These are phyloP conservation scores for Colletotrichum gigasporum DNA, from an alignment of 2,329 filamentous ascomycete genomes.

Conservation along the genomic window DNA sequence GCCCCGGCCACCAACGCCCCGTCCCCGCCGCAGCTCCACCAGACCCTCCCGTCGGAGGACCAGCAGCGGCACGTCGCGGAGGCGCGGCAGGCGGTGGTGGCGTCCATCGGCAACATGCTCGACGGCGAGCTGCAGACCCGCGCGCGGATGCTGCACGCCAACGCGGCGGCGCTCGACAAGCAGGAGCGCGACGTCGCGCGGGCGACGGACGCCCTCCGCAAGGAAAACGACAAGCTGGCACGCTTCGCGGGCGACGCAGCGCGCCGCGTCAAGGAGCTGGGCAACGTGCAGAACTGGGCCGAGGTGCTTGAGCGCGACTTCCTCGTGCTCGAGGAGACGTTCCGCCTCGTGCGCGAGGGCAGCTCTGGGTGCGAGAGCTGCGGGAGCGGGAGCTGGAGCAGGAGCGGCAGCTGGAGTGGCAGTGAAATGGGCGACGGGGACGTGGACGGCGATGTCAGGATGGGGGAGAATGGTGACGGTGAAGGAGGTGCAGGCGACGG, in stretches of 20 bases:
- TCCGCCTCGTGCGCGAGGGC: conserved; percentile 60
- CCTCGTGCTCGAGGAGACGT: conserved; percentile 70
- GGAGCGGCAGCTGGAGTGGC: conserved; percentile 47
- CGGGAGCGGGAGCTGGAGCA: conserved; percentile 40
- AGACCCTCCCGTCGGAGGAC: conserved; percentile 51
- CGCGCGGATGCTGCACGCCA: conserved; percentile 74
- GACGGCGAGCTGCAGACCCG: conserved; percentile 75
- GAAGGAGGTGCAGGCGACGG: not conserved
- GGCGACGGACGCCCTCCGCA: conserved; percentile 67
- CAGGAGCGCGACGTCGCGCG: conserved; percentile 74
- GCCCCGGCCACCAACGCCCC: not conserved
- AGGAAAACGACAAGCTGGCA: conserved; percentile 73
- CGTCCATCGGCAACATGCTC: conserved; percentile 74
- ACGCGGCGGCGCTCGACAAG: conserved; percentile 69
- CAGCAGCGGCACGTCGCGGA: conserved; percentile 61
- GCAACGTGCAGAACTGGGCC: conserved; percentile 87
- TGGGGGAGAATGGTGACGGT: conserved; percentile 21
- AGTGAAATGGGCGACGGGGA: conserved; percentile 36
- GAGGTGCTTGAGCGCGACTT: conserved; percentile 80
- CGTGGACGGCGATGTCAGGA: conserved; percentile 23
- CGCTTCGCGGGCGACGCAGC: conserved; percentile 71
- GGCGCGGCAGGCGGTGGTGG: conserved; percentile 67
- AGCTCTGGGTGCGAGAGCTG: conserved; percentile 38
- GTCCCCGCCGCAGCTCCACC: conserved; percentile 35
- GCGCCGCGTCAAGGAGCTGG: conserved; percentile 77